These are phyloP conservation scores for Botrytis fabae DNA, from an alignment of 2,329 filamentous ascomycete species.

Conservation along the genomic window DNA sequence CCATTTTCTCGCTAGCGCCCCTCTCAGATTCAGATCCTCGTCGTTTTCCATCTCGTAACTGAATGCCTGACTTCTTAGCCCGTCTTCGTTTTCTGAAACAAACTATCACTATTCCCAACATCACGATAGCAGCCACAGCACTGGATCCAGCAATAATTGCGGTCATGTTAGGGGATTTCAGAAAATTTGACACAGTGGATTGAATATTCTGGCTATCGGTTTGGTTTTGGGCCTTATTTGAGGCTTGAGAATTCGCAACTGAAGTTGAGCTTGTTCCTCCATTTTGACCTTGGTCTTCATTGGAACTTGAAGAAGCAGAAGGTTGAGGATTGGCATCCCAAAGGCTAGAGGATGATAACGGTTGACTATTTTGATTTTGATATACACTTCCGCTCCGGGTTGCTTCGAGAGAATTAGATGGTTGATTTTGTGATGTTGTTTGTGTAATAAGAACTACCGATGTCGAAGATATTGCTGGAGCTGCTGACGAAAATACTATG, in stretches of 20 bases:
- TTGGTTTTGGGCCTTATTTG: background rate
- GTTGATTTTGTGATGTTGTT: background rate
- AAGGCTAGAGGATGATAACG: background rate
- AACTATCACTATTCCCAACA: background rate
- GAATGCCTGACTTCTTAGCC: background rate
- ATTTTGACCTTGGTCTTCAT: background rate
- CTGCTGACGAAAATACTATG: background rate
- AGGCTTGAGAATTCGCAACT: no score
- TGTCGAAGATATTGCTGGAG: background rate
- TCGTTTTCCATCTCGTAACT: background rate
- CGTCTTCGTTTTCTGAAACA: background rate
- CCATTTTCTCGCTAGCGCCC: background rate
- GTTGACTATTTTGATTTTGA: conserved; percentile 1
- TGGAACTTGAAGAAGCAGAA: background rate
- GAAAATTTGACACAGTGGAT: background rate
- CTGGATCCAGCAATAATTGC: background rate
- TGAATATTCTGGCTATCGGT: background rate
- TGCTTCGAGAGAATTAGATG: background rate
- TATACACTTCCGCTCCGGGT: background rate
- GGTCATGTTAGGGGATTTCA: background rate
- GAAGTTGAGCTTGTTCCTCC: background rate
- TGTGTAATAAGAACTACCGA: background rate
- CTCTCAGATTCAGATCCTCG: background rate
- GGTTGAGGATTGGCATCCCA: background rate
- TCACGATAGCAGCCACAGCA: background rate